Base-by-base conservation (phyloP, 83 land plant species). In the Picea abies region DNA sequence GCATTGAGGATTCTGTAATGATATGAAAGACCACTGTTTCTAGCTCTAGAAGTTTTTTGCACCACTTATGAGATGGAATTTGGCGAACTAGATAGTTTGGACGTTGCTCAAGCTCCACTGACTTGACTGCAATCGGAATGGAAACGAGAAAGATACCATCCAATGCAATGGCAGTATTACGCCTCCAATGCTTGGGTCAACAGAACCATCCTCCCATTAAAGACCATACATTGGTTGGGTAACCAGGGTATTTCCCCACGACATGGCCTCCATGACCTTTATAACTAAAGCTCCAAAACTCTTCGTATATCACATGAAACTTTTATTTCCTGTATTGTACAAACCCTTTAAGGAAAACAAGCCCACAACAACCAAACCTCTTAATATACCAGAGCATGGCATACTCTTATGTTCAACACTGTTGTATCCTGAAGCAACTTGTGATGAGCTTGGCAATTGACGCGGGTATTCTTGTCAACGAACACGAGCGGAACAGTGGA, bases 81-180 rank as follows among this genome's bases (percentile, higher is more conserved):
- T 32, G 35, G 35, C 1, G 35, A 32, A 32, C 35, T 32, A 32
- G 35, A 32, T 32, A 32, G 35, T 32, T 1, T 32, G 35, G 35
- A 32, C 35, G 35, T 32, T 32, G 35, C 99, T 97, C 99, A 73
- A 97, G 95, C 84, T 94, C 88, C 32, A 95, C 99, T 20, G 99
- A 97, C 75, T 89, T 91, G 90, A 91, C 91, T 82, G 99, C 99
- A 81, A 97, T 89, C 71, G 99, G 98, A 80, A 97, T 90, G 85
- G 97, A 95, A 73, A 94, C 89, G 37, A 92, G 94, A 84, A 97
- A 88, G 68, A 95, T 87, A 37, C 99, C 98, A 69, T 78, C 39
- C 90, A 95, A 85, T 80, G 99, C 96, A 82, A 97, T 85, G 75
- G 96, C 99, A 35, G 99, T 97, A 89, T 97, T 97, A 39, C 99